Percentiles rank a stretch among this genome's conserved stretches.
Evolutionary conservation across 768 basidiomycete genomes (phyloP).

Genomic region (Rhodotorula graminis): DNA sequence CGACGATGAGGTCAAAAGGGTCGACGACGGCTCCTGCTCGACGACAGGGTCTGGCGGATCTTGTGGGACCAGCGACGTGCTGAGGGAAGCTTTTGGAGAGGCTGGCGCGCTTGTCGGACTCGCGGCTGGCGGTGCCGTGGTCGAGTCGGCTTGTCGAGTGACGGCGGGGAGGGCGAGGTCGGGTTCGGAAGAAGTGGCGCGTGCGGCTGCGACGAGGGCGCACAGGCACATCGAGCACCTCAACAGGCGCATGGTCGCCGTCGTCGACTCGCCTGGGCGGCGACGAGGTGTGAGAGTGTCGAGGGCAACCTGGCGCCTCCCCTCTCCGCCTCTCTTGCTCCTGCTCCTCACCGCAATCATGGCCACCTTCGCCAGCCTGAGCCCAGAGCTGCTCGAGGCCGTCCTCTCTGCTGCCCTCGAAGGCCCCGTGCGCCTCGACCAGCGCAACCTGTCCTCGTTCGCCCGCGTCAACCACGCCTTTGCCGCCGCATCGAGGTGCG

Average conservation of each 20-base stretch:
- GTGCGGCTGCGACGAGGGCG: neutral
- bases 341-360: neutral
- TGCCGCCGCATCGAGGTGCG: neutral
- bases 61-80: neutral
- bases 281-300: neutral
- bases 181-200: neutral
- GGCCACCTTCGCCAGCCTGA: neutral
- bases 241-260: no score
- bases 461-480: neutral
- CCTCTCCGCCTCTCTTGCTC: neutral
- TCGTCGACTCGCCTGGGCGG: neutral
- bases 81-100: neutral
- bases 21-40: neutral
- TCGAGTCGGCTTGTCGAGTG: neutral
- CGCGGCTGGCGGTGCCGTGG: neutral
- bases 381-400: constrained; percentile 3
- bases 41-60: neutral
- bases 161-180: neutral
- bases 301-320: neutral
- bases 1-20: neutral
- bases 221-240: neutral
- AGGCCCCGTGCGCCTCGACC: neutral
- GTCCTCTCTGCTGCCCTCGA: neutral
- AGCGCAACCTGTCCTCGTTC: neutral
- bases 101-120: no score